phyloP scores from a whole-genome alignment of 2,329 filamentous ascomycete species.

The Bipolaris cookei region DNA sequence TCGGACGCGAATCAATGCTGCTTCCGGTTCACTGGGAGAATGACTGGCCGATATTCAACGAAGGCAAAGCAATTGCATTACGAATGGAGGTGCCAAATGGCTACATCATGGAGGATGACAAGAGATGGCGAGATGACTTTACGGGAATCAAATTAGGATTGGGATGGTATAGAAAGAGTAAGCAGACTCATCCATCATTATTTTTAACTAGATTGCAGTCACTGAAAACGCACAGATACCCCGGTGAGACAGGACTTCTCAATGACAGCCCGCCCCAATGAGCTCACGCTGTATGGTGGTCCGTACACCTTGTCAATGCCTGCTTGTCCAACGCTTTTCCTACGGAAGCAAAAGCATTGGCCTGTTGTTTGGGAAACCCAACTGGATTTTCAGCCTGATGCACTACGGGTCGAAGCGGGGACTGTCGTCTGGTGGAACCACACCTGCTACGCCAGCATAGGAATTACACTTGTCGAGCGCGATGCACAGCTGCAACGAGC shows the following conservation, averaged over 20 bases:
- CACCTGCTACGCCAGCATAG: conserved; percentile 54
- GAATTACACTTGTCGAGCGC: conserved; percentile 33
- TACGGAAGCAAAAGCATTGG: conserved; percentile 61
- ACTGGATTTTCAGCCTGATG: conserved; percentile 56
- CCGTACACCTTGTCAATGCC: conserved; percentile 60
- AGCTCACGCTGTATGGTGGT: conserved; percentile 59
- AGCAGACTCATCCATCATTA: conserved; percentile 29
- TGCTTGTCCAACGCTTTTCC: conserved; percentile 59
- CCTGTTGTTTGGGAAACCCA: conserved; percentile 52
- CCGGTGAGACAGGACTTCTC: conserved; percentile 57
- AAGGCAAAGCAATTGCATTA: conserved; percentile 52
- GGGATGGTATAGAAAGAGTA: conserved; percentile 26
- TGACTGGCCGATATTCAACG: conserved; percentile 61
- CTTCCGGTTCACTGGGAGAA: conserved; percentile 58
- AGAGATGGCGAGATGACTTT: conserved; percentile 20
- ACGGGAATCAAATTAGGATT: conserved; percentile 9
- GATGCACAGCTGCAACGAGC: conserved; percentile 4
- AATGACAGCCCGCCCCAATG: conserved; percentile 53
- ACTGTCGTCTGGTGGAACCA: conserved; percentile 63
- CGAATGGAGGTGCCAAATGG: conserved; percentile 40
- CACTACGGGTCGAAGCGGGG: conserved; percentile 58
- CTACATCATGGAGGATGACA: conserved; percentile 15
- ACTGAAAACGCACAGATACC: conserved; percentile 56
- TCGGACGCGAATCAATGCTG: conserved; percentile 59
- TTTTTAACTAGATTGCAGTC: conserved; percentile 4